phyloP scores from a whole-genome alignment of 768 basidiomycete species.

The Boletus tomentosulus region DNA sequence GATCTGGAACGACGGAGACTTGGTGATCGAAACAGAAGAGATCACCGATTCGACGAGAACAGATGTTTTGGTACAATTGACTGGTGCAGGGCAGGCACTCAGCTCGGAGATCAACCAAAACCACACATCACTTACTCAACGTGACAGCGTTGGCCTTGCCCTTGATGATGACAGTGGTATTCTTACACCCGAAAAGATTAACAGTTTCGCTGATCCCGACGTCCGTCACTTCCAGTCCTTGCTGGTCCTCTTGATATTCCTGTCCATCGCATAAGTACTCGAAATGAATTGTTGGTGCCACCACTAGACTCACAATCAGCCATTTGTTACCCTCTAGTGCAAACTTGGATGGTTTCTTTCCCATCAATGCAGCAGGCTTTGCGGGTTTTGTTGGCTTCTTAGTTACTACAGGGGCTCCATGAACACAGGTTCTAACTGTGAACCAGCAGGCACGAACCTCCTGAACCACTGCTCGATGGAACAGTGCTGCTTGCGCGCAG shows the following conservation, averaged over 20 bases:
- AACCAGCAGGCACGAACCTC: conserved; percentile 29
- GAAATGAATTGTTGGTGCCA: background rate
- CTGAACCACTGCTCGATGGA: conserved; percentile 38
- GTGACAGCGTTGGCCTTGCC: conserved; percentile 96
- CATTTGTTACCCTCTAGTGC: conserved; percentile 91
- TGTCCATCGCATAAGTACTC: conserved; percentile 28
- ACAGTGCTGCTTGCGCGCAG: conserved; percentile 56
- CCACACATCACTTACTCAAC: conserved; percentile 49
- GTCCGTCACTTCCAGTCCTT: conserved; percentile 65
- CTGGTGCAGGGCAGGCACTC: conserved; percentile 36
- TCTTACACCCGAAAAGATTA: conserved; percentile 89
- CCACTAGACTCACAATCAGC: conserved; percentile 62
- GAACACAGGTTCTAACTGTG: background rate
- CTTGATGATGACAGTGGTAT: conserved; percentile 73
- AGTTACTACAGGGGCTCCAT: conserved; percentile 21
- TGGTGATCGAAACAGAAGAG: conserved; percentile 84
- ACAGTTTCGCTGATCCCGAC: conserved; percentile 78
- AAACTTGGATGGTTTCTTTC: conserved; percentile 91
- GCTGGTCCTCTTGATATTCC: conserved; percentile 92
- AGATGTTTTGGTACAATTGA: conserved; percentile 84
- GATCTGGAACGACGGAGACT: conserved; percentile 87
- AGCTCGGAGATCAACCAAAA: background rate
- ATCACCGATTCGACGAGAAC: conserved; percentile 90
- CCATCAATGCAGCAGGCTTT: conserved; percentile 77
- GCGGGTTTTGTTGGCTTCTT: conserved; percentile 77